Conservation (phyloP, 805 yeast species). For the Saturnispora halmiae region DNA sequence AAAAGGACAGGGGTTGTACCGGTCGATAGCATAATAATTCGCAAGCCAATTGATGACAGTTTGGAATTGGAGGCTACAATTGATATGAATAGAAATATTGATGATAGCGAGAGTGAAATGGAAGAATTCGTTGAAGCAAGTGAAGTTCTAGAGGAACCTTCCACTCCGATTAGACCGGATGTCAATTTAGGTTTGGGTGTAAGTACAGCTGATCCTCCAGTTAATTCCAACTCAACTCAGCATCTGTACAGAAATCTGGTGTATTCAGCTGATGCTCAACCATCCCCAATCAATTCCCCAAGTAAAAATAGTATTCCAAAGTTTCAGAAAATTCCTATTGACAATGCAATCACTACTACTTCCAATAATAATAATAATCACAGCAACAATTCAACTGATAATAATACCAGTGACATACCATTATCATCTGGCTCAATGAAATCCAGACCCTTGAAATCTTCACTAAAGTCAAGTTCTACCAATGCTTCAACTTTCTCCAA, state of each 20-base stretch:
- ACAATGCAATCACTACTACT: too few relatives aligned
- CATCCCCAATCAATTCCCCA: slow-evolving; percentile 2
- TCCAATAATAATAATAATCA: too few relatives aligned
- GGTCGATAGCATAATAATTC: slow-evolving; percentile 1
- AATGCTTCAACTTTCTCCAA: background rate
- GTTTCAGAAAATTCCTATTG: background rate
- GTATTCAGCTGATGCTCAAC: background rate
- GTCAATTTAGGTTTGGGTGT: slow-evolving; percentile 1
- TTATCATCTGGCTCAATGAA: background rate
- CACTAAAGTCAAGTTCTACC: slow-evolving; percentile 4
- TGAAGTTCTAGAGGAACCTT: background rate
- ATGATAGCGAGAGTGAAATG: background rate
- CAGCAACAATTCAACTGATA: too few relatives aligned
- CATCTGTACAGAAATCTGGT: slow-evolving; percentile 14
- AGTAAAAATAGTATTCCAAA: slow-evolving; percentile 10
- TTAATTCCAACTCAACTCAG: background rate
- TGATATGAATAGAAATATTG: background rate
- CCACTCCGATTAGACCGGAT: background rate
- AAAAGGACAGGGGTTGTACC: slow-evolving; percentile 2
- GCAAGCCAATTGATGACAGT: slow-evolving; percentile 1
- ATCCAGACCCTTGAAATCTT: slow-evolving; percentile 4
- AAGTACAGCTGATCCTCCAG: background rate
- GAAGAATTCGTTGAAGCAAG: slow-evolving; percentile 1
- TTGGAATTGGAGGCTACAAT: background rate
- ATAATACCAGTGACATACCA: too few relatives aligned